Base-by-base conservation (phyloP, 2,329 filamentous ascomycete species). In the Alternaria rosae region DNA sequence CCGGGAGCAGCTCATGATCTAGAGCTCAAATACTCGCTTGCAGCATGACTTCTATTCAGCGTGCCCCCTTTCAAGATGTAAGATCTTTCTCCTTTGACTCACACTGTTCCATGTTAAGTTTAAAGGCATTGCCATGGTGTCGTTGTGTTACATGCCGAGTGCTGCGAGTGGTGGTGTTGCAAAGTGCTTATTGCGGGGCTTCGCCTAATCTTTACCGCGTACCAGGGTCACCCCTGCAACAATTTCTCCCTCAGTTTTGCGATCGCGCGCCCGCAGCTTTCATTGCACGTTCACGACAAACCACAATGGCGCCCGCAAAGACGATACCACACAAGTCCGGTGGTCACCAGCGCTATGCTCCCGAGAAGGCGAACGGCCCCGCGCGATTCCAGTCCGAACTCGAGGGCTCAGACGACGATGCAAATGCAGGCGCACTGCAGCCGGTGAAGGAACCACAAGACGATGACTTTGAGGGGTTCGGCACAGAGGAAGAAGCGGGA, bases 201-300 rank as follows among this genome's bases (percentile, higher is more conserved):
- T 70, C 67, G 65, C 66, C 67, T 62, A 62, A 6, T 55, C 55
- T 65, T 65, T 56, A 62, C 59, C 57, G 42, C 48, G 57, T 58
- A 53, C 48, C 50, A 30, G 59, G 69, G 66, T 54, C 38, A 72
- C 68, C 73, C 75, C 70, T 75, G 73, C 71, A 74, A 74, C 67
- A 72, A 72, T 75, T 77, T 74, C 62, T 57, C 57, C 64, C 45
- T 66, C 57, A 70, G 62, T 71, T 73, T 76, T 68, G 65, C 68
- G 67, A 66, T 55, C 32, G 51, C 51, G 61, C 57, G 52, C 50
- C 53, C 26, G 62, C 59, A 64, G 56, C 61, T 62, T 60, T 61
- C 59, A 59, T 58, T 61, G 50, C 30, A 63, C 60, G 64, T 54
- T 43, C 61, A 53, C 66, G 21, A 66, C 28, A 57, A 45, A 25